Conservation (phyloP, 768 basidiomycete genomes). For the Boletus bicolor region DNA sequence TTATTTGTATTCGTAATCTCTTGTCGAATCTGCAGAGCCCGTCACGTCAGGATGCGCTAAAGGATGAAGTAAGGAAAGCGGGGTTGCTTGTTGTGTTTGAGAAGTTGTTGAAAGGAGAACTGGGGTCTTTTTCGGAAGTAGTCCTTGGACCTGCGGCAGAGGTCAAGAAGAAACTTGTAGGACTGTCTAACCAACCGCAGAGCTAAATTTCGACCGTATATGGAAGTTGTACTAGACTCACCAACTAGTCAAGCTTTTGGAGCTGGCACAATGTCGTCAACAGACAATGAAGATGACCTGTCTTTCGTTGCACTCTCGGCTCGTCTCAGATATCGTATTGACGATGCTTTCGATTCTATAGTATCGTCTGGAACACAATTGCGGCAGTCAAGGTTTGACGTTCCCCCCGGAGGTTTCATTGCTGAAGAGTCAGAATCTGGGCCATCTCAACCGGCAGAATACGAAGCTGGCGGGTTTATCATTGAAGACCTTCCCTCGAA, state of each 20-base stretch:
- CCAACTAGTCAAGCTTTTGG: not conserved
- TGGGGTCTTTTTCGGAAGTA: slow-evolving; percentile 33
- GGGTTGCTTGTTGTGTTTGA: slow-evolving; percentile 56
- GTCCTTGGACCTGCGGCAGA: slow-evolving; percentile 51
- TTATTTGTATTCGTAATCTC: slow-evolving; percentile 71
- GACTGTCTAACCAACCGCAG: slow-evolving; percentile 7
- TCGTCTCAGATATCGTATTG: slow-evolving; percentile 45
- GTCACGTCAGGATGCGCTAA: slow-evolving; percentile 40
- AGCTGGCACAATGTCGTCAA: slow-evolving; percentile 13
- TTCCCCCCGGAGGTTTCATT: slow-evolving; percentile 34
- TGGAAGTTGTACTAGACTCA: not conserved
- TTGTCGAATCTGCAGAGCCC: slow-evolving; percentile 43
- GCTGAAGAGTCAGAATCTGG: slow-evolving; percentile 22
- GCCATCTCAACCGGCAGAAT: not conserved
- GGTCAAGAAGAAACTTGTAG: slow-evolving; percentile 42
- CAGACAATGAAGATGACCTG: slow-evolving; percentile 17
- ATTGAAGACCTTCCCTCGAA: slow-evolving; percentile 20
- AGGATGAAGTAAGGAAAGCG: slow-evolving; percentile 47
- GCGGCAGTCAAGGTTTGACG: slow-evolving; percentile 6
- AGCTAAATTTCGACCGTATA: not conserved
- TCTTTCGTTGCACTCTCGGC: slow-evolving; percentile 42
- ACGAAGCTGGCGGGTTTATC: slow-evolving; percentile 32
- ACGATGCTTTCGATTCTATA: slow-evolving; percentile 46
- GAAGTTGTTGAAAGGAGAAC: slow-evolving; percentile 43
- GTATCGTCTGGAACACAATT: slow-evolving; percentile 3